phyloP scores from a whole-genome alignment of 805 yeast genomes.

The Pichia manshurica region DNA sequence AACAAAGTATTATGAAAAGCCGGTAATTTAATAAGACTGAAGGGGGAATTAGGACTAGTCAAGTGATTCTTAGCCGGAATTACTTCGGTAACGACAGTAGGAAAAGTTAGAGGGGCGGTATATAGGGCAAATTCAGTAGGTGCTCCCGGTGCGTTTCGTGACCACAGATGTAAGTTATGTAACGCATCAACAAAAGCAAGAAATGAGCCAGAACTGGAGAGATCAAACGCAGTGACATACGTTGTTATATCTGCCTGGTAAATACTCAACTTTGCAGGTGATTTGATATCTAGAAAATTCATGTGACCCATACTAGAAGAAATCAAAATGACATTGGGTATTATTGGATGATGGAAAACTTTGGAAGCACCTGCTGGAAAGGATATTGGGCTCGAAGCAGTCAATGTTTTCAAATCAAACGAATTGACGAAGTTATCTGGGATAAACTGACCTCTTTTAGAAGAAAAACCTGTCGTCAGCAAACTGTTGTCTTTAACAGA shows the following conservation, averaged over 20 bases:
- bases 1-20: conserved; percentile 70
- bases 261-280: conserved; percentile 61
- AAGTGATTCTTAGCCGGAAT: conserved; percentile 25
- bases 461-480: conserved; percentile 76
- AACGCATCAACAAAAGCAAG: conserved; percentile 62
- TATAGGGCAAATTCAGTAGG: conserved; percentile 35
- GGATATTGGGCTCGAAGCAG: conserved; percentile 71
- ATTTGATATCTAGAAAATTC: conserved; percentile 77
- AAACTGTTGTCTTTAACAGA: conserved; percentile 60
- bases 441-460: conserved; percentile 50
- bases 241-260: conserved; percentile 59
- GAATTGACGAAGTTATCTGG: conserved; percentile 80
- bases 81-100: conserved; percentile 34
- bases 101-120: conserved; percentile 49
- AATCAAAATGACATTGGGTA: conserved; percentile 70
- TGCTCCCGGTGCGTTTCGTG: conserved; percentile 38
- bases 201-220: conserved; percentile 71
- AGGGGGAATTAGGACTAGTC: conserved; percentile 48
- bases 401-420: conserved; percentile 70
- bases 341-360: conserved; percentile 78
- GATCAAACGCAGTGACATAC: conserved; percentile 44
- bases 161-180: conserved; percentile 65
- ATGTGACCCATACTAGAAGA: conserved; percentile 76
- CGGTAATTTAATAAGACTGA: conserved; percentile 79
- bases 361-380: conserved; percentile 87